Evolutionary conservation across 1,284 basidiomycete species (phyloP), one percentile per base, ranked within the genome.

Genomic region (Pterula multifida): DNA sequence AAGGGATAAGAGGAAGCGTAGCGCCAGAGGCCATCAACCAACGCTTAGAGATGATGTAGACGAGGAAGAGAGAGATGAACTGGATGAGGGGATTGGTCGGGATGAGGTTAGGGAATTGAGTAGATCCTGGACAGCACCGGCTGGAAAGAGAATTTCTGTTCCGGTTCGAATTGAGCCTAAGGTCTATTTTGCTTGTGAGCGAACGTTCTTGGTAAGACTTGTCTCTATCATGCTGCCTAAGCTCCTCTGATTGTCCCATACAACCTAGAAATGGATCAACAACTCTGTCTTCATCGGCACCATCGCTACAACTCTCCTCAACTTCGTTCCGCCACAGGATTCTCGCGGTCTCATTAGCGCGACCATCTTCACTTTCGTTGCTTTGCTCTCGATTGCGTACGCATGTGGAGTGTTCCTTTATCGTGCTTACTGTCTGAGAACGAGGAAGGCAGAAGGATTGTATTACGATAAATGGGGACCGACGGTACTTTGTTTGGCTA

Each of bases 141-240:
- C 77, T 45, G 95, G 95, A 17, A 98, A 97, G 71, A 78, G 80
- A 56, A 93, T 98, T 53, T 80, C 91, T 1, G 79, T 98, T 1
- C 94, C 95, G 28, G 85, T 98, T 26, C 80, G 95, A 49, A 79
- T 98, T 51, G 95, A 98, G 68, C 95, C 95, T 32, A 98, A 98
- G 69, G 93, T 96, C 3, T 96, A 96, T 63, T 98, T 98, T 64
- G 95, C 95, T 2, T 89, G 90, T 45, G 95, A 97, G 65, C 75
- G 92, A 52, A 94, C 91, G n/a, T 90, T 88, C 71, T 62, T 90
- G 64, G 86, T 85, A 61, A 62, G 80, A 66, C 12, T 52, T 49
- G 22, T 47, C 53, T 46, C 24, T n/a, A 50, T 52, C 17, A n/a
- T 23, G 47, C 46, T 19, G 48, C 39, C 9, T 42, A 11, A 58